Conservation (phyloP, 495 filamentous ascomycete species). For the Aspergillus ellipticus region DNA sequence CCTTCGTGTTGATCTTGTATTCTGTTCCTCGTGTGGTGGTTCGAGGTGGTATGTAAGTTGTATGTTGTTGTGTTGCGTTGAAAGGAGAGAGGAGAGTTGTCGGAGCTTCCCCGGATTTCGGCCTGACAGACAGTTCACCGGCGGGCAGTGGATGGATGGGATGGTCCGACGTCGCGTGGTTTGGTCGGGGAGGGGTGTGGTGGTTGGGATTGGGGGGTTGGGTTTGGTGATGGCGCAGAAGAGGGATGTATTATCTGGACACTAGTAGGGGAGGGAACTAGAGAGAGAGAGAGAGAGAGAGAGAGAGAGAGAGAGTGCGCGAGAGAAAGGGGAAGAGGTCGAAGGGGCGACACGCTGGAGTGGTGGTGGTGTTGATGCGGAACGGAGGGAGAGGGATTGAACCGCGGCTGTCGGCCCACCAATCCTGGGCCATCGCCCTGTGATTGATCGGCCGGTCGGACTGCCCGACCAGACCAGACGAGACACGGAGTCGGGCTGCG, state of each 20-base stretch:
- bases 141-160: neutral
- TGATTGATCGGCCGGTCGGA: neutral
- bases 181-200: neutral
- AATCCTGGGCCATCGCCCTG: neutral
- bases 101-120: constrained; percentile 14
- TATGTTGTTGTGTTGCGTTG: neutral
- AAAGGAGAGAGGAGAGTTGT: neutral
- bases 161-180: neutral
- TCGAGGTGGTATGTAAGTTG: too few relatives aligned
- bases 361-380: constrained; percentile 7
- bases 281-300: neutral
- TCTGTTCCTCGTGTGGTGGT: too few relatives aligned
- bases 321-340: neutral
- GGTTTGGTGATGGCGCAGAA: constrained; percentile 1
- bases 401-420: constrained; percentile 38
- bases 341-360: too few relatives aligned
- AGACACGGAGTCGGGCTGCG: too few relatives aligned
- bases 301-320: neutral
- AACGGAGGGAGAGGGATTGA: constrained; percentile 5
- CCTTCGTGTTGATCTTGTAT: too few relatives aligned
- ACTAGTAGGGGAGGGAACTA: constrained; percentile 6
- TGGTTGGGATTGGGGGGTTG: neutral
- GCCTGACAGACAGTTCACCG: neutral
- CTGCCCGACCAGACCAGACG: too few relatives aligned
- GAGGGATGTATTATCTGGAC: too few relatives aligned